These are phyloP conservation scores for Penicillium parvum DNA, from an alignment of 495 filamentous ascomycete species.

Conservation along the genomic window DNA sequence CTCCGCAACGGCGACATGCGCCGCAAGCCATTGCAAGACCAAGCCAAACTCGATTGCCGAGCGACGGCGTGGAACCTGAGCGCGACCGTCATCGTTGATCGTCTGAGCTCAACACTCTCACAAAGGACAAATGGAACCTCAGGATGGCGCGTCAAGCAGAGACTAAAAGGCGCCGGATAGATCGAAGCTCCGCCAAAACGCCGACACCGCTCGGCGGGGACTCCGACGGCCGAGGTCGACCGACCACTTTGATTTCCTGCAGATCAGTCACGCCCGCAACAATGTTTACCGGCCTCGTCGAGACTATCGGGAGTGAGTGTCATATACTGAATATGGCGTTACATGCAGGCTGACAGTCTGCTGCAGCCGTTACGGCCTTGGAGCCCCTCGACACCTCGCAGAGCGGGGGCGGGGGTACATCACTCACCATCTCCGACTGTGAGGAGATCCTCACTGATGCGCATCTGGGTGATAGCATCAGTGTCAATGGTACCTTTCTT, in stretches of 20 bases:
- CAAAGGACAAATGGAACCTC: constrained; percentile 2
- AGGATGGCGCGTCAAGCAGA: not conserved
- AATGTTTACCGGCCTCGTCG: constrained; percentile 98
- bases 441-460: constrained; percentile 72
- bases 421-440: constrained; percentile 78
- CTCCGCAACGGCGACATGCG: constrained; percentile 28
- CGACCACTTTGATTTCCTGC: constrained; percentile 14
- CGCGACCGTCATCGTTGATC: constrained; percentile 21
- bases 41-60: constrained; percentile 21
- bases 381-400: constrained; percentile 69
- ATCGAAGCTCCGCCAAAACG: constrained; percentile 30
- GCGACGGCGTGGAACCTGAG: constrained; percentile 25
- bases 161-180: constrained; percentile 17
- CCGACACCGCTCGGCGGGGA: constrained; percentile 29
- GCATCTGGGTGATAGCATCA: constrained; percentile 87
- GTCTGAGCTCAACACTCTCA: not conserved
- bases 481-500: constrained; percentile 66
- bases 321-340: not conserved
- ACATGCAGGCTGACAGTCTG: constrained; percentile 11
- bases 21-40: constrained; percentile 18
- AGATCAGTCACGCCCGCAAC: constrained; percentile 25
- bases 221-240: constrained; percentile 34
- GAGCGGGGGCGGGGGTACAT: constrained; percentile 71
- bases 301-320: constrained; percentile 81
- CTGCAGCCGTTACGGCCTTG: constrained; percentile 72